Conservation (phyloP, 75 land plant genomes). For the Picea sitchensis region DNA sequence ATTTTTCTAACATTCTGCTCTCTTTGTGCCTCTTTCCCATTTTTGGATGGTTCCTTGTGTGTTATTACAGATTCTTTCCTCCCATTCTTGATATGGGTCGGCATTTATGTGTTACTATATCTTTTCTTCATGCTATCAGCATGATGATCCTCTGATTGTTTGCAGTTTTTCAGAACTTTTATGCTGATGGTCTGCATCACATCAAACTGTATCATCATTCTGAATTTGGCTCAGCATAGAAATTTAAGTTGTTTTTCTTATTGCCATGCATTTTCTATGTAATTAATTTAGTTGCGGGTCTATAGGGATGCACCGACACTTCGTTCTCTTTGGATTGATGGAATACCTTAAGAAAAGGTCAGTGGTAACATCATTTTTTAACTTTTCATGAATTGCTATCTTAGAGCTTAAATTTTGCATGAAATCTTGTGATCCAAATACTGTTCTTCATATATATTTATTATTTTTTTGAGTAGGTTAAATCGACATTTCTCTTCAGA, state of each 20-base stretch:
- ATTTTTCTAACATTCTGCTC: too few relatives aligned
- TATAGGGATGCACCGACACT: slow-evolving; percentile 85
- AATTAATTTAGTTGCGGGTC: not conserved
- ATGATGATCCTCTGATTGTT: too few relatives aligned
- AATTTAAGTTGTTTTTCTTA: not conserved
- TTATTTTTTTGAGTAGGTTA: slow-evolving; percentile 38
- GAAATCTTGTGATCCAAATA: not conserved
- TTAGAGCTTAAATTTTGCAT: not conserved
- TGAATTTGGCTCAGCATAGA: not conserved
- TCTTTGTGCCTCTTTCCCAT: too few relatives aligned
- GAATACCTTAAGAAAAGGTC: slow-evolving; percentile 74
- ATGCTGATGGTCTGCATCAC: too few relatives aligned
- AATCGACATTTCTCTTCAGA: slow-evolving; percentile 65
- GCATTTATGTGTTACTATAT: too few relatives aligned
- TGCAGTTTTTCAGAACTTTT: too few relatives aligned
- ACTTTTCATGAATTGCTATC: not conserved
- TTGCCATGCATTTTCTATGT: not conserved
- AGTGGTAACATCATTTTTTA: slow-evolving; percentile 2
- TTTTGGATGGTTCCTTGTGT: too few relatives aligned
- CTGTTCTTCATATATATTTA: not conserved
- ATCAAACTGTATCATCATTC: not conserved
- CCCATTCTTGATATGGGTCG: too few relatives aligned
- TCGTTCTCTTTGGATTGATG: slow-evolving; percentile 85
- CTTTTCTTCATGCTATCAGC: too few relatives aligned
- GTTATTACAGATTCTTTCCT: too few relatives aligned